Evolutionary conservation across 1,139 yeast genomes (phyloP).

Genomic region (Magnusiomyces suaveolens): DNA sequence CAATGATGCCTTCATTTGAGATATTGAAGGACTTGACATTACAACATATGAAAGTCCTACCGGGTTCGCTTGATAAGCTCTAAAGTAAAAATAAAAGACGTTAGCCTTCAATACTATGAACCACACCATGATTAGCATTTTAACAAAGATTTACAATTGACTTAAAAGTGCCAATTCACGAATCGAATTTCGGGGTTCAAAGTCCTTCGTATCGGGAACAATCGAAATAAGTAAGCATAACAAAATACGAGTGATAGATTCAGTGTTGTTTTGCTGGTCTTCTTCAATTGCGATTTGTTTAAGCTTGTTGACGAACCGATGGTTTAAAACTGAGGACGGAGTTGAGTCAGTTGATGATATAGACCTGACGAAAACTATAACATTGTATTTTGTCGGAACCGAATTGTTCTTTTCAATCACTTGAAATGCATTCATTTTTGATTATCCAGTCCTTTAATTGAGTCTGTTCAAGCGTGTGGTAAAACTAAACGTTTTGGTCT

Average conservation of each 20-base stretch:
- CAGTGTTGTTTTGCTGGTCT: neutral
- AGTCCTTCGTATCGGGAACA: neutral
- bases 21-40: neutral
- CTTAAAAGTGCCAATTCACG: neutral
- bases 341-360: neutral
- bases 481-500: too few relatives aligned
- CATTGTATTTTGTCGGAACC: neutral
- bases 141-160: neutral
- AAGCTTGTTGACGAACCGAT: neutral
- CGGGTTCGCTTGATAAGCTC: neutral
- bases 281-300: neutral
- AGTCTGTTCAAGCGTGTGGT: too few relatives aligned
- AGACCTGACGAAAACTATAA: neutral
- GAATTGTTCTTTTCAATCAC: neutral
- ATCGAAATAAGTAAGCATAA: neutral
- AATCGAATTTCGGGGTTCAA: neutral
- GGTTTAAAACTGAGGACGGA: neutral
- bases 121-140: neutral
- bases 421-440: neutral
- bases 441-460: too few relatives aligned
- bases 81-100: too few relatives aligned
- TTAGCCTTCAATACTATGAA: too few relatives aligned
- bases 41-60: neutral
- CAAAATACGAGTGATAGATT: neutral
- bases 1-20: neutral